These are phyloP conservation scores for Aspergillus sp. DNA, from an alignment of 2,329 filamentous ascomycete species.

Conservation along the genomic window DNA sequence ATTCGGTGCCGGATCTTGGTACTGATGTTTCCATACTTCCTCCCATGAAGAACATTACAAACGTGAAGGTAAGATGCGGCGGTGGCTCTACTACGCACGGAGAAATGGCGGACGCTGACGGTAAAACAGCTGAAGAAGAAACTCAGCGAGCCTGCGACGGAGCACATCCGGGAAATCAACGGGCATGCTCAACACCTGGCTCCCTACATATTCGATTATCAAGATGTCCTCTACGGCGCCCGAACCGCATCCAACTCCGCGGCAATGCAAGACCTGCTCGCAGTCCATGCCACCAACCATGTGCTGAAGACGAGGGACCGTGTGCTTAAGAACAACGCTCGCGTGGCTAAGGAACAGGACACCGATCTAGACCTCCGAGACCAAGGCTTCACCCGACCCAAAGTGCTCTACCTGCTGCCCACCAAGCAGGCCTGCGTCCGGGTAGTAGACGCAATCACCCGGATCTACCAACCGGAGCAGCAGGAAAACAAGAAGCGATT, in stretches of 20 bases:
- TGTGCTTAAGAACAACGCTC: constrained; percentile 89
- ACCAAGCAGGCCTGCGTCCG: constrained; percentile 83
- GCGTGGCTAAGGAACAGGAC: constrained; percentile 65
- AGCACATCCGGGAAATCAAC: constrained; percentile 59
- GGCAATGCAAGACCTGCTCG: constrained; percentile 68
- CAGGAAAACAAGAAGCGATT: constrained; percentile 95
- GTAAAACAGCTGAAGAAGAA: constrained; percentile 67
- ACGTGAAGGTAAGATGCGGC: constrained; percentile 34
- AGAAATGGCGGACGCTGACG: neutral
- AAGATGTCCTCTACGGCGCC: constrained; percentile 74
- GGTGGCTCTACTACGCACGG: neutral
- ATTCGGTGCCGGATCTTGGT: constrained; percentile 29
- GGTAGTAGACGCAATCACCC: constrained; percentile 73
- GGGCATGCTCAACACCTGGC: constrained; percentile 65
- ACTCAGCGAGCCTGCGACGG: constrained; percentile 56
- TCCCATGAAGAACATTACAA: constrained; percentile 30
- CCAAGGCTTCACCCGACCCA: constrained; percentile 93
- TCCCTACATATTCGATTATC: constrained; percentile 75
- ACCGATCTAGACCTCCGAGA: constrained; percentile 76
- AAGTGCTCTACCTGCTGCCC: constrained; percentile 85
- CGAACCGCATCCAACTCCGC: constrained; percentile 68
- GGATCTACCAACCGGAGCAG: constrained; percentile 77
- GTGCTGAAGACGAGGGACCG: constrained; percentile 89
- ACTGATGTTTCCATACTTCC: constrained; percentile 27
- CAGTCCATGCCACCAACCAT: constrained; percentile 86